Conservation (phyloP, 352 stramenopile species). For the Phytopythium montanum region DNA sequence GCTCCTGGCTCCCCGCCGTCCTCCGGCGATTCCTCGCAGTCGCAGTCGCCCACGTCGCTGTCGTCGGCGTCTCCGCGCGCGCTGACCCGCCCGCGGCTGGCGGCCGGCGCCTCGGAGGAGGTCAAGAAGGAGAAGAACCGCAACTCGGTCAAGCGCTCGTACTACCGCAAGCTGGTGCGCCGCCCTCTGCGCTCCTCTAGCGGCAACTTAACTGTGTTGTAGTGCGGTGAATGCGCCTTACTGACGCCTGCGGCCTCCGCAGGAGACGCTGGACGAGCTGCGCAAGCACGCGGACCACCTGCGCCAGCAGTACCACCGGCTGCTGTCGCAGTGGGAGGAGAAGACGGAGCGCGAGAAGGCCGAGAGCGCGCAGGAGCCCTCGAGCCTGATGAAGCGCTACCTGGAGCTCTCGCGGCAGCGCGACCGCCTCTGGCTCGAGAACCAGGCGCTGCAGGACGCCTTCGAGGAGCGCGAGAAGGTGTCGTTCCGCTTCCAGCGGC, state of each 20-base stretch:
- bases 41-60: slow-evolving; percentile 5
- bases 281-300: slow-evolving; percentile 38
- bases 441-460: slow-evolving; percentile 44
- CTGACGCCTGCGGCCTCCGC: slow-evolving; percentile 2
- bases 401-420: slow-evolving; percentile 38
- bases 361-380: slow-evolving; percentile 25
- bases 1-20: not conserved
- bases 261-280: slow-evolving; percentile 47
- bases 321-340: slow-evolving; percentile 40
- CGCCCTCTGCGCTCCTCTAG: too few relatives aligned
- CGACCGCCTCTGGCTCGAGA: slow-evolving; percentile 50
- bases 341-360: slow-evolving; percentile 28
- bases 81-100: slow-evolving; percentile 26
- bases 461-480: slow-evolving; percentile 56
- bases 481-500: slow-evolving; percentile 43
- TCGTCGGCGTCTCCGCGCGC: slow-evolving; percentile 13
- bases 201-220: too few relatives aligned
- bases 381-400: slow-evolving; percentile 41
- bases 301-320: slow-evolving; percentile 40
- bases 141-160: slow-evolving; percentile 50
- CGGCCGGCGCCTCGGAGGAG: slow-evolving; percentile 22
- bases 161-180: slow-evolving; percentile 48
- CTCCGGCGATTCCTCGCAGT: not conserved
- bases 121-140: slow-evolving; percentile 55
- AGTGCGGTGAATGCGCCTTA: not conserved